phyloP scores from a whole-genome alignment of 163 green algal species.

The Chlamydomonas reinhardtii region DNA sequence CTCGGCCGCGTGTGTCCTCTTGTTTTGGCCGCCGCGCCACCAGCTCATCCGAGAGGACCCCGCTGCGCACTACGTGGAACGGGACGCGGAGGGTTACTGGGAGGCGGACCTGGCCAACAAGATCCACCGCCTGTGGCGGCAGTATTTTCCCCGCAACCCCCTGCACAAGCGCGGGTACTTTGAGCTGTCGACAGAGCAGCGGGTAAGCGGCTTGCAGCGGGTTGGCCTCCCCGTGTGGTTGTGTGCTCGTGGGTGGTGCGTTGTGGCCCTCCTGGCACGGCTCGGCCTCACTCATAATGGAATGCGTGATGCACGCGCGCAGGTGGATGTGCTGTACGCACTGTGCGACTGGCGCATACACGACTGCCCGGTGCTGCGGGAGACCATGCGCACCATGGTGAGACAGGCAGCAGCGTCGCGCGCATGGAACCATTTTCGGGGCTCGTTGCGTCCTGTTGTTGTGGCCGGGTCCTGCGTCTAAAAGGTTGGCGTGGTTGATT shows the following conservation, averaged over 20 bases:
- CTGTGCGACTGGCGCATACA: slow-evolving; percentile 69
- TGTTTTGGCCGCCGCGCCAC: too few relatives aligned
- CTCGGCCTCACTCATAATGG: too few relatives aligned
- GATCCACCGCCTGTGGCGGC: slow-evolving; percentile 50
- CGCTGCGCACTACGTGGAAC: not conserved
- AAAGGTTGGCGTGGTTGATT: too few relatives aligned
- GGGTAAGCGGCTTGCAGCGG: slow-evolving; percentile 42
- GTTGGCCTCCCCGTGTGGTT: too few relatives aligned
- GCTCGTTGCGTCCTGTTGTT: too few relatives aligned
- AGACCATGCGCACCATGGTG: slow-evolving; percentile 59
- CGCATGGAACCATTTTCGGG: too few relatives aligned
- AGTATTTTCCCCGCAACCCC: slow-evolving; percentile 57
- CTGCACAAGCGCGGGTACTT: slow-evolving; percentile 50
- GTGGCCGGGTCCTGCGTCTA: too few relatives aligned
- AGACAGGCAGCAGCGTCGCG: not conserved
- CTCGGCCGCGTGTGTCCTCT: not conserved
- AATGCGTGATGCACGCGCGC: too few relatives aligned
- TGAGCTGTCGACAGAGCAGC: slow-evolving; percentile 30
- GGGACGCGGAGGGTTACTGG: slow-evolving; percentile 42
- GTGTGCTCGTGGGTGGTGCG: too few relatives aligned
- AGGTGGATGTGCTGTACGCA: slow-evolving; percentile 68
- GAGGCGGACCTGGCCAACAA: slow-evolving; percentile 55
- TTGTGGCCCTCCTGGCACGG: too few relatives aligned
- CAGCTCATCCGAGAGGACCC: slow-evolving; percentile 1
- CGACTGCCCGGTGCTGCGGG: slow-evolving; percentile 56